Percentiles rank a stretch among this genome's conserved stretches.
phyloP scores from a whole-genome alignment of 495 filamentous ascomycete species.

The Tuber brumale region DNA sequence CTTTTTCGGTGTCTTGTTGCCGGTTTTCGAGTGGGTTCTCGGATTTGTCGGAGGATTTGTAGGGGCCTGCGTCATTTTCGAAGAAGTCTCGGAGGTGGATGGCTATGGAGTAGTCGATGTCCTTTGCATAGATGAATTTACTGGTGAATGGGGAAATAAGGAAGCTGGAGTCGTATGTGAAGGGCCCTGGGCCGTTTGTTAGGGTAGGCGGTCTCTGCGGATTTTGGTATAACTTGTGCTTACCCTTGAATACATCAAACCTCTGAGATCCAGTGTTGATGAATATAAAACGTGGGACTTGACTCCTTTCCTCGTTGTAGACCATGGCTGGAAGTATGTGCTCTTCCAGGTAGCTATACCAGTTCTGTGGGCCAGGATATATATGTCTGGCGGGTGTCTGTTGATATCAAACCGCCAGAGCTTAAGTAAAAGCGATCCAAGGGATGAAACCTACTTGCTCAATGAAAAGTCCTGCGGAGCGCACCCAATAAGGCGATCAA shows the following conservation, averaged over 20 bases:
- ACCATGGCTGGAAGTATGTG: slow-evolving; percentile 63
- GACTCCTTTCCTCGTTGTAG: slow-evolving; percentile 47
- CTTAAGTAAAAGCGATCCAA: neutral
- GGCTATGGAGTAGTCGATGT: slow-evolving; percentile 71
- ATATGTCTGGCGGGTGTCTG: slow-evolving; percentile 51
- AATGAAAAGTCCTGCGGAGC: slow-evolving; percentile 77
- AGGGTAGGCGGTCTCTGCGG: neutral
- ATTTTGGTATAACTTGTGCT: neutral
- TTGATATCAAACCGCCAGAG: neutral
- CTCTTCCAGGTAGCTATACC: slow-evolving; percentile 74
- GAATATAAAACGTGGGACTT: slow-evolving; percentile 61
- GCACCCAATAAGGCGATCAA: slow-evolving; percentile 74
- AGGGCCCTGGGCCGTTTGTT: slow-evolving; percentile 44
- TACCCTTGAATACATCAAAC: slow-evolving; percentile 89
- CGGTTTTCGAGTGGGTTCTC: slow-evolving; percentile 44
- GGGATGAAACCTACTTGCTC: slow-evolving; percentile 20
- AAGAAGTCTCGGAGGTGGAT: slow-evolving; percentile 62
- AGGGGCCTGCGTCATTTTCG: slow-evolving; percentile 55
- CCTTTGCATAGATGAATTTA: slow-evolving; percentile 66
- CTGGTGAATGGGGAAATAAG: slow-evolving; percentile 85
- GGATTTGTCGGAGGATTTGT: slow-evolving; percentile 2
- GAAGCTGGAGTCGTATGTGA: slow-evolving; percentile 77
- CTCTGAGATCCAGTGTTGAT: slow-evolving; percentile 85
- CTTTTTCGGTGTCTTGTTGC: slow-evolving; percentile 26
- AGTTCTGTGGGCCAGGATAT: slow-evolving; percentile 62